Percentiles rank a stretch among this genome's conserved stretches.
Conservation (phyloP, 2,329 filamentous ascomycete genomes). For the Aphanocladium album region DNA sequence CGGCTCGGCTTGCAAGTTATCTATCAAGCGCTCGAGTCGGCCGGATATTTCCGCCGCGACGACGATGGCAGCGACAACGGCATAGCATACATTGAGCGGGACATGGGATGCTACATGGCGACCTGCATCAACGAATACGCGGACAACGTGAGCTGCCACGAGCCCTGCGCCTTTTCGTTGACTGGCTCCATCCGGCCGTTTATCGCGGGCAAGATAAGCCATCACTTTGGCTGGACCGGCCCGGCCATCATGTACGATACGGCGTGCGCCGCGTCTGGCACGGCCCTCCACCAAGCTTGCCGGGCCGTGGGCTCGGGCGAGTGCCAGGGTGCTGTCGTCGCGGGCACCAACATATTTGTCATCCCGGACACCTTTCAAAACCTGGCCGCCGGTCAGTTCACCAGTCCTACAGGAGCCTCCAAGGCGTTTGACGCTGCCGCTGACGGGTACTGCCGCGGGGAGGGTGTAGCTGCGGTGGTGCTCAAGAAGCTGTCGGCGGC, state of each 20-base stretch:
- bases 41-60: slow-evolving; percentile 18
- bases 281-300: slow-evolving; percentile 32
- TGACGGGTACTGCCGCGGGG: slow-evolving; percentile 49
- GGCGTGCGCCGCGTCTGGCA: slow-evolving; percentile 33
- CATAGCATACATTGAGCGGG: not conserved
- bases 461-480: slow-evolving; percentile 40
- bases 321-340: slow-evolving; percentile 30
- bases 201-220: slow-evolving; percentile 27
- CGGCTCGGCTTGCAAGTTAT: slow-evolving; percentile 33
- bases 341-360: slow-evolving; percentile 35
- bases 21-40: slow-evolving; percentile 34
- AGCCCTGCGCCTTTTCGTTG: slow-evolving; percentile 31
- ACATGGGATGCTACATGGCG: slow-evolving; percentile 36
- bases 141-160: slow-evolving; percentile 33
- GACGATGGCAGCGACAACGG: not conserved
- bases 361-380: slow-evolving; percentile 21
- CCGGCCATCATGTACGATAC: slow-evolving; percentile 33
- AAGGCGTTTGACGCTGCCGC: slow-evolving; percentile 32
- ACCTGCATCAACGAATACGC: slow-evolving; percentile 34
- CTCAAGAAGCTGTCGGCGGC: no score
- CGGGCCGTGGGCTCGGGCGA: slow-evolving; percentile 26
- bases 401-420: slow-evolving; percentile 26
- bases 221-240: slow-evolving; percentile 35
- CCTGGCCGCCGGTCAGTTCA: slow-evolving; percentile 20
- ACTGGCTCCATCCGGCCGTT: slow-evolving; percentile 32